Conservation (phyloP, 352 stramenopile species). For the Phytophthora citricola region DNA sequence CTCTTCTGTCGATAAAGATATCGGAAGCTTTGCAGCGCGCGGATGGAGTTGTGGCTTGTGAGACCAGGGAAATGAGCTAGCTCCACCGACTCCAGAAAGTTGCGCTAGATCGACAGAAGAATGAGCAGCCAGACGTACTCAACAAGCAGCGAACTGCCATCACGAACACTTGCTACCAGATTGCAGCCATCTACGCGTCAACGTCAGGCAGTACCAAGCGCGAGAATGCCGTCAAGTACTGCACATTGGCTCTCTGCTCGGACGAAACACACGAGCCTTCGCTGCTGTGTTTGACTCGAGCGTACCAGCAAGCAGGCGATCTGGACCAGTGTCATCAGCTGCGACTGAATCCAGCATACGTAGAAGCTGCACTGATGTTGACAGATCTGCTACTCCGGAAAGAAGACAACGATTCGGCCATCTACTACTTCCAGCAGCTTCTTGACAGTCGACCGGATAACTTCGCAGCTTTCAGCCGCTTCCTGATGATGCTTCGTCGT, state of each 20-base stretch:
- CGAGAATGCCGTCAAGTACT: constrained; percentile 85
- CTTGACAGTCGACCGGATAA: constrained; percentile 91
- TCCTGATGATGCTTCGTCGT: constrained; percentile 89
- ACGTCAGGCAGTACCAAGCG: constrained; percentile 27
- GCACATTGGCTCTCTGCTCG: constrained; percentile 72
- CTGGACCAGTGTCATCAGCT: constrained; percentile 91
- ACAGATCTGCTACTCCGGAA: constrained; percentile 91
- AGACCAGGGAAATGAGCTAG: constrained; percentile 50
- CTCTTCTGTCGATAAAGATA: constrained; percentile 62
- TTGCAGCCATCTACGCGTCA: constrained; percentile 73
- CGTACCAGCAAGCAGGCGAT: constrained; percentile 76
- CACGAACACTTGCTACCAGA: constrained; percentile 85
- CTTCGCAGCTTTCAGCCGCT: constrained; percentile 88
- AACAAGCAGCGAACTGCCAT: constrained; percentile 74
- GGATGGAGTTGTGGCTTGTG: constrained; percentile 48
- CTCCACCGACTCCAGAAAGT: constrained; percentile 77
- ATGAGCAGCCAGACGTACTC: constrained; percentile 84
- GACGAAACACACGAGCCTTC: constrained; percentile 84
- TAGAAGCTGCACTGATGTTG: constrained; percentile 91
- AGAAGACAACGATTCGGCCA: constrained; percentile 88
- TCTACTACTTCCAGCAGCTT: constrained; percentile 91
- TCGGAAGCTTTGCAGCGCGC: constrained; percentile 48
- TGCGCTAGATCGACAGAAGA: constrained; percentile 81
- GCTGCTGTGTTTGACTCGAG: constrained; percentile 83
- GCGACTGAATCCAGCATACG: constrained; percentile 78